These are phyloP conservation scores for Filobasidium floriforme DNA, from an alignment of 768 basidiomycete genomes.

Conservation along the genomic window DNA sequence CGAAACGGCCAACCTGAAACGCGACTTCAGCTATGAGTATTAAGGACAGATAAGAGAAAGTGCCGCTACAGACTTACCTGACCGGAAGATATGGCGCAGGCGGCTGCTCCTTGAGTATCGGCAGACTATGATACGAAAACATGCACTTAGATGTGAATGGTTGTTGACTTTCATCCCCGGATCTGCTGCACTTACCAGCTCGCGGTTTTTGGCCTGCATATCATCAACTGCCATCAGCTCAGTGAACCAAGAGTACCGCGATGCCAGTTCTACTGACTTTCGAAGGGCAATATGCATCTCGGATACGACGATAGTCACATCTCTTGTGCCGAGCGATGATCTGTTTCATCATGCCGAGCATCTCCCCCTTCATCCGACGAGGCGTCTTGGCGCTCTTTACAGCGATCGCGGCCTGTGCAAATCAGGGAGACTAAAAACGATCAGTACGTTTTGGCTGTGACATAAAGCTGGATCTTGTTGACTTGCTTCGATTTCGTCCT, in stretches of 20 bases:
- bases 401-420: neutral
- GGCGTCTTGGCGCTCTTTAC: constrained; percentile 56
- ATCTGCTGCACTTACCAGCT: neutral
- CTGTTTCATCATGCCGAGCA: constrained; percentile 55
- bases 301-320: constrained; percentile 60
- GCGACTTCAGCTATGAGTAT: constrained; percentile 49
- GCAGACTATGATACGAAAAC: neutral
- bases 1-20: constrained; percentile 54
- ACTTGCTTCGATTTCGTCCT: constrained; percentile 22
- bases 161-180: too few species aligned
- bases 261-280: constrained; percentile 49
- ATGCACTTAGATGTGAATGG: neutral
- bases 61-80: constrained; percentile 45
- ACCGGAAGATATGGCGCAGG: constrained; percentile 7
- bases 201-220: neutral
- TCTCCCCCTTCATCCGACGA: constrained; percentile 54
- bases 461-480: too few species aligned
- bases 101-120: constrained; percentile 5
- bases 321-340: constrained; percentile 62
- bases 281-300: constrained; percentile 64
- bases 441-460: neutral
- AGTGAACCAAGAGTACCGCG: neutral
- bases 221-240: neutral
- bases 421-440: neutral
- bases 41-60: constrained; percentile 37